These are phyloP conservation scores for Pythium myriotylum DNA, from an alignment of 352 stramenopile species.

Conservation along the genomic window DNA sequence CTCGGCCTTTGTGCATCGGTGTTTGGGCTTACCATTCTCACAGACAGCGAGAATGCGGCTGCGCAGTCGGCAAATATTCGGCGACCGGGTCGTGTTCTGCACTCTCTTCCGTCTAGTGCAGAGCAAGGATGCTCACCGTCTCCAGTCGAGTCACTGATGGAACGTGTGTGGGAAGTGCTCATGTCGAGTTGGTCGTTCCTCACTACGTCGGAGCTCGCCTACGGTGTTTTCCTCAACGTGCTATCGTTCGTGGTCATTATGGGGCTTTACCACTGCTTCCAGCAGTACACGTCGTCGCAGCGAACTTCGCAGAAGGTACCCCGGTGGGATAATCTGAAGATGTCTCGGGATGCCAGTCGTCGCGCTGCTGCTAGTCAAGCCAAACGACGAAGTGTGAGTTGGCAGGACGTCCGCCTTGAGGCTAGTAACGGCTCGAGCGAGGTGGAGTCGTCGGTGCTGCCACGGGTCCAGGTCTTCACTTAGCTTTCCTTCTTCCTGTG, in stretches of 20 bases:
- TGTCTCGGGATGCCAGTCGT: background rate
- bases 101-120: slow-evolving; percentile 45
- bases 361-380: slow-evolving; percentile 4
- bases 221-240: slow-evolving; percentile 71
- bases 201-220: slow-evolving; percentile 63
- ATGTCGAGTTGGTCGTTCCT: slow-evolving; percentile 51
- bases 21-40: slow-evolving; percentile 77
- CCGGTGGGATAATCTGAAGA: slow-evolving; percentile 18
- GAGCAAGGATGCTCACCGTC: slow-evolving; percentile 38
- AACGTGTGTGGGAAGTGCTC: slow-evolving; percentile 36
- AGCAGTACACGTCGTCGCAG: slow-evolving; percentile 24
- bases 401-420: slow-evolving; percentile 31
- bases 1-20: slow-evolving; percentile 72
- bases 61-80: slow-evolving; percentile 47
- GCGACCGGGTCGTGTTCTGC: slow-evolving; percentile 57
- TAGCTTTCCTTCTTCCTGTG: slow-evolving; percentile 2
- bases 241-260: slow-evolving; percentile 73
- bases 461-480: slow-evolving; percentile 25
- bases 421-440: slow-evolving; percentile 1
- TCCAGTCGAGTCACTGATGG: slow-evolving; percentile 34
- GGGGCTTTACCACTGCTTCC: slow-evolving; percentile 61
- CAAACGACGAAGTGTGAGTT: slow-evolving; percentile 34
- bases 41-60: slow-evolving; percentile 49
- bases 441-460: background rate
- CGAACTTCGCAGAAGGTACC: slow-evolving; percentile 1